Evolutionary conservation across 331 rosid species (phyloP).

Genomic region (Cydonia oblonga): DNA sequence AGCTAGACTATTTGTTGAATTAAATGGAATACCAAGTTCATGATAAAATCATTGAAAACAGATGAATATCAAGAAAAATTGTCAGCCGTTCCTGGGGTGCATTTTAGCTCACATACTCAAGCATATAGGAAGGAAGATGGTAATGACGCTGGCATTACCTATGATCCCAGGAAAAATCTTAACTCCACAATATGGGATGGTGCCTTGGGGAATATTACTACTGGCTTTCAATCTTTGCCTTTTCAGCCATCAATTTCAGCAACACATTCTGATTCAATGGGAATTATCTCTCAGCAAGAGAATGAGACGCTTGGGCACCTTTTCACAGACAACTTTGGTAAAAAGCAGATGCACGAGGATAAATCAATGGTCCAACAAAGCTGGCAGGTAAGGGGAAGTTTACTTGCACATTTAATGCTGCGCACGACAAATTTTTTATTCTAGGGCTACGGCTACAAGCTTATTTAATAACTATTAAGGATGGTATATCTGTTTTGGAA

Average conservation of each 20-base stretch:
- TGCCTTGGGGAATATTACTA: conserved; percentile 21
- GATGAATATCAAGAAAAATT: conserved; percentile 43
- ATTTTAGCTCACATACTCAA: conserved; percentile 29
- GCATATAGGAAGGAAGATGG: conserved; percentile 24
- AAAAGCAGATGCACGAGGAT: conserved; percentile 24
- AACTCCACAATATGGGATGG: conserved; percentile 33
- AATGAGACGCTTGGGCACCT: conserved; percentile 23
- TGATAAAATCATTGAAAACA: conserved; percentile 7
- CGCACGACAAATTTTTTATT: not conserved
- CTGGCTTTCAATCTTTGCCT: conserved; percentile 28
- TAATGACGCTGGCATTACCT: conserved; percentile 20
- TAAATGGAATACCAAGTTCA: not conserved
- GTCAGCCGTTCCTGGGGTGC: conserved; percentile 23
- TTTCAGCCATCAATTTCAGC: conserved; percentile 39
- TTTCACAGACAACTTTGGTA: conserved; percentile 20
- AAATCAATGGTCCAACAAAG: conserved; percentile 28
- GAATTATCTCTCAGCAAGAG: conserved; percentile 34
- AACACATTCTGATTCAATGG: conserved; percentile 21
- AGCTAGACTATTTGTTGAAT: not conserved
- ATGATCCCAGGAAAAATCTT: conserved; percentile 29
- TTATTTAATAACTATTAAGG: not conserved
- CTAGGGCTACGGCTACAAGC: not conserved
- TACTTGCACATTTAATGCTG: not conserved
- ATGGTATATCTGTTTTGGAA: not conserved
- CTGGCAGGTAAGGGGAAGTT: conserved; percentile 43